A percentile compares a stretch with the other conserved stretches of the same genome.
Evolutionary conservation across 768 basidiomycete genomes (phyloP).

Genomic region (Hortiboletus campestris): DNA sequence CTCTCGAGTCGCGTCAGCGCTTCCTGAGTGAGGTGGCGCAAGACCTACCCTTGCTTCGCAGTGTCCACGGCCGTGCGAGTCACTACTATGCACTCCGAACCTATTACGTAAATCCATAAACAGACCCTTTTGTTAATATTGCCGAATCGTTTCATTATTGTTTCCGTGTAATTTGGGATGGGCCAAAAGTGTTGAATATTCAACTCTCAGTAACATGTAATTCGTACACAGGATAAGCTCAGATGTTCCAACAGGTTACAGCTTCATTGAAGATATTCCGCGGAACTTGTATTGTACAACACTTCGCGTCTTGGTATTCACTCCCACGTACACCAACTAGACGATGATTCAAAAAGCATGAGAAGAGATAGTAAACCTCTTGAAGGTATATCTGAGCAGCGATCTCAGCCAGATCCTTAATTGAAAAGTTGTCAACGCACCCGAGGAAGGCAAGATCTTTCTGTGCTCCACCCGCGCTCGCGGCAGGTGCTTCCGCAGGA

Average conservation of each 20-base stretch:
- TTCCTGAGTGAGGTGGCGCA: no score
- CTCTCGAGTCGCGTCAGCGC: not conserved
- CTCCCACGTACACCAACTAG: not conserved
- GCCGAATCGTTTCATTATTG: not conserved
- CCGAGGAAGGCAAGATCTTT: slow-evolving; percentile 70
- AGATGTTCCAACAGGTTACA: slow-evolving; percentile 4
- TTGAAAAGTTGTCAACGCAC: slow-evolving; percentile 33
- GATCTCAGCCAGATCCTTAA: not conserved
- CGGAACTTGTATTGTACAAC: not conserved
- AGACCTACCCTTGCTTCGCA: no score
- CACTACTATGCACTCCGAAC: no score
- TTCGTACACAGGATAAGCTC: not conserved
- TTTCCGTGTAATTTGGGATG: not conserved
- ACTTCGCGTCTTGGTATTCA: not conserved
- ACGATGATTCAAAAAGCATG: slow-evolving; percentile 42
- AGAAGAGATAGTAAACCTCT: slow-evolving; percentile 67
- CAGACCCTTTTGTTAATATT: no score
- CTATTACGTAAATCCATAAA: no score
- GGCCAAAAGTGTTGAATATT: no score
- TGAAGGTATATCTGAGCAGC: slow-evolving; percentile 67
- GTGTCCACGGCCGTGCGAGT: no score
- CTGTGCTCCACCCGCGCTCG: slow-evolving; percentile 40
- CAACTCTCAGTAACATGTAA: not conserved
- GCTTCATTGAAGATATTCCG: not conserved
- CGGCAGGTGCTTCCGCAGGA: slow-evolving; percentile 43